Conservation (phyloP, 106 monocot genomes). For the Dendrobium nobile region DNA sequence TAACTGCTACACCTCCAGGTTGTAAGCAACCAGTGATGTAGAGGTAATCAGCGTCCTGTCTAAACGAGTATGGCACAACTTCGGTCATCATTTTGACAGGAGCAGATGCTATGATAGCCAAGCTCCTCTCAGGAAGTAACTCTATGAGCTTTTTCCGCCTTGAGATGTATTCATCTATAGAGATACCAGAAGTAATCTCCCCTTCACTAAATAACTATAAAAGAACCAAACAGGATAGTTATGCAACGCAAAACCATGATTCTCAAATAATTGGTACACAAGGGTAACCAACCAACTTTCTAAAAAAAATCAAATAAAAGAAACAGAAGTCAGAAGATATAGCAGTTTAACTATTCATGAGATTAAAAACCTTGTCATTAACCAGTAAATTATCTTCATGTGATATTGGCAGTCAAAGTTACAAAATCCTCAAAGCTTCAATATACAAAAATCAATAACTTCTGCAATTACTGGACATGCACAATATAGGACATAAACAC, state of each 20-base stretch:
- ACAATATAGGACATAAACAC: not conserved
- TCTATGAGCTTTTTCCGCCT: slow-evolving; percentile 72
- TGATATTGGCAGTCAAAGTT: too few relatives aligned
- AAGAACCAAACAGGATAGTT: not conserved
- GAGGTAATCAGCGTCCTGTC: slow-evolving; percentile 91
- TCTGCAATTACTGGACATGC: not conserved
- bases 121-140: slow-evolving; percentile 72
- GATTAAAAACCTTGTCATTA: not conserved
- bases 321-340: not conserved
- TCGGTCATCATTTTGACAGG: slow-evolving; percentile 98
- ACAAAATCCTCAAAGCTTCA: too few relatives aligned
- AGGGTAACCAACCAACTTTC: not conserved
- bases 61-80: slow-evolving; percentile 86
- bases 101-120: slow-evolving; percentile 83
- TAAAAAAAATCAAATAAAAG: not conserved
- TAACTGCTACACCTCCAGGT: slow-evolving; percentile 84
- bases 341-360: not conserved
- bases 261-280: not conserved
- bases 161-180: slow-evolving; percentile 54
- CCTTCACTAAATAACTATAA: slow-evolving; percentile 58
- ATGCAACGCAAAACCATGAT: not conserved
- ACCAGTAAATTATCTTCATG: not conserved
- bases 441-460: not conserved
- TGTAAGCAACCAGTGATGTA: slow-evolving; percentile 88
- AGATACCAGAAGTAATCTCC: slow-evolving; percentile 75